These are phyloP conservation scores for Vinca minor DNA, from an alignment of 257 asterid species.

Conservation along the genomic window DNA sequence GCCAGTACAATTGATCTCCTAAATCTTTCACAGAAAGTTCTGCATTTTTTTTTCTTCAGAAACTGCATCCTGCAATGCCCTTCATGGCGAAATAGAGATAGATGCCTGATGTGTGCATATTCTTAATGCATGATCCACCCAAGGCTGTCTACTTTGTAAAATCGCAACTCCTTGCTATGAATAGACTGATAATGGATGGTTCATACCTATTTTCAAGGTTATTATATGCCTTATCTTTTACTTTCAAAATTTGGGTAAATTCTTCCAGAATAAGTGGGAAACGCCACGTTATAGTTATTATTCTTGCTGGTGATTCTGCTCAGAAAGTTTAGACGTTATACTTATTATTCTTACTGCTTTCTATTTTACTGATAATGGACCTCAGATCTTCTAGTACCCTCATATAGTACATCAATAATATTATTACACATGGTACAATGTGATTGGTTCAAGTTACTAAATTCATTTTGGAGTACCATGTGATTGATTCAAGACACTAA, in stretches of 20 bases:
- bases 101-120: conserved; percentile 8
- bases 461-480: too few relatives aligned
- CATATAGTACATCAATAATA: too few relatives aligned
- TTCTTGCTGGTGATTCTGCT: too few relatives aligned
- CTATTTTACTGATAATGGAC: too few relatives aligned
- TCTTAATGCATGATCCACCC: conserved; percentile 9
- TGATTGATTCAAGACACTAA: too few relatives aligned
- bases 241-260: not conserved
- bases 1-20: conserved; percentile 44
- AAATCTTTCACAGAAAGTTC: conserved; percentile 6
- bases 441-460: too few relatives aligned
- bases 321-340: not conserved
- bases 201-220: not conserved
- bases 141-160: not conserved
- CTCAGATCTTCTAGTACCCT: too few relatives aligned
- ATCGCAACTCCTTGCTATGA: not conserved
- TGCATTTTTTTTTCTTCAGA: not conserved
- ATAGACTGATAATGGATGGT: not conserved
- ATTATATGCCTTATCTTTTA: not conserved
- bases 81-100: not conserved
- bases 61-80: not conserved
- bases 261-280: not conserved
- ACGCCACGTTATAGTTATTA: not conserved
- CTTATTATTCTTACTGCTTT: too few relatives aligned
- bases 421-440: too few relatives aligned